phyloP scores from a whole-genome alignment of 371 early-diverging fungal genomes.

The Mucor irregularis region DNA sequence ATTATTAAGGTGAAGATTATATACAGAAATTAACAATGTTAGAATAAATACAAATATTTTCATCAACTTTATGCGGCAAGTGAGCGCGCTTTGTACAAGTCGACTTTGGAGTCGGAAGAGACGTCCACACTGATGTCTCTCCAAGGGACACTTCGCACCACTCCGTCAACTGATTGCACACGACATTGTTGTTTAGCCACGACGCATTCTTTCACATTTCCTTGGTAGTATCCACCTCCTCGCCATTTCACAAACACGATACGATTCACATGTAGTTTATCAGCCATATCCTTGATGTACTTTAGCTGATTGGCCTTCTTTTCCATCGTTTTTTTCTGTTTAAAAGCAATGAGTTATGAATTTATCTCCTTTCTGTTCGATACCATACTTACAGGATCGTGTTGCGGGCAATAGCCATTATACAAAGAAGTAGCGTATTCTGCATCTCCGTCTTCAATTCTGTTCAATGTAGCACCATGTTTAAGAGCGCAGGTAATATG shows the following conservation, averaged over 20 bases:
- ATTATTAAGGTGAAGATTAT: no score
- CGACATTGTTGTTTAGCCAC: slow-evolving; percentile 30
- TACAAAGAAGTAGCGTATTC: slow-evolving; percentile 23
- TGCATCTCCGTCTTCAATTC: slow-evolving; percentile 3
- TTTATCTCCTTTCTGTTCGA: neutral
- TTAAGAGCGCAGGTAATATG: slow-evolving; percentile 70
- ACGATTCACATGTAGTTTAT: slow-evolving; percentile 27
- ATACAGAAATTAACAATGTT: no score
- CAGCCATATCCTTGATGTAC: slow-evolving; percentile 29
- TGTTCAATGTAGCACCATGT: slow-evolving; percentile 24
- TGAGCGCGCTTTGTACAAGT: no score
- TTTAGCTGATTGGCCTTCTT: slow-evolving; percentile 21
- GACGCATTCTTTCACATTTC: slow-evolving; percentile 24
- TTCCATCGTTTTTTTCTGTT: slow-evolving; percentile 6
- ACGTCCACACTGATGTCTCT: no score
- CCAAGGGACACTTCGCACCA: slow-evolving; percentile 40
- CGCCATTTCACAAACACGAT: slow-evolving; percentile 41
- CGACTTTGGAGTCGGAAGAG: no score
- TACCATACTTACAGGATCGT: slow-evolving; percentile 53
- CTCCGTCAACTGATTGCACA: slow-evolving; percentile 41
- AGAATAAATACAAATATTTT: no score
- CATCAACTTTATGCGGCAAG: no score
- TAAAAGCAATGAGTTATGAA: neutral
- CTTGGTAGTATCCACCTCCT: slow-evolving; percentile 39
- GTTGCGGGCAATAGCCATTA: slow-evolving; percentile 56